phyloP scores from a whole-genome alignment of 805 yeast species.

The Candida coquimbonensis region DNA sequence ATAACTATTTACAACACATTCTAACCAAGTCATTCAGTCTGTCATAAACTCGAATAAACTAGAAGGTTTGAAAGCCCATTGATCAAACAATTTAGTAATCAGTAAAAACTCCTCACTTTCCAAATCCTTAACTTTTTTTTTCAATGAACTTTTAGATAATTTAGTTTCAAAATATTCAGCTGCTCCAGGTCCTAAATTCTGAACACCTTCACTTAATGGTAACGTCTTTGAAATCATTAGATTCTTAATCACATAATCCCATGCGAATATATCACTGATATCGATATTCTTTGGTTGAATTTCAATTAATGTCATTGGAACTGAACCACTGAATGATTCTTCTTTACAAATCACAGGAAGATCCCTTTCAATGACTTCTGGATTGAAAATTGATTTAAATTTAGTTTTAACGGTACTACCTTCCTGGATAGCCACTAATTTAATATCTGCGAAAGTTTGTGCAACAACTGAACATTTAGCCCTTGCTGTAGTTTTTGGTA shows the following conservation, averaged over 20 bases:
- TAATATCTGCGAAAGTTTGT: conserved; percentile 55
- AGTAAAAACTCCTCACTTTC: conserved; percentile 46
- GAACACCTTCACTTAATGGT: conserved; percentile 39
- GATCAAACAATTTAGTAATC: conserved; percentile 45
- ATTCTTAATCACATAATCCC: conserved; percentile 63
- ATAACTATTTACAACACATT: background rate
- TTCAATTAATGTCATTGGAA: conserved; percentile 41
- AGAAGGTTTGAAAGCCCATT: conserved; percentile 90
- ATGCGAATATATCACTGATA: conserved; percentile 41
- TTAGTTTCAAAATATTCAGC: conserved; percentile 38
- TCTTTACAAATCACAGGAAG: conserved; percentile 27
- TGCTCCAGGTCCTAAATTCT: conserved; percentile 79
- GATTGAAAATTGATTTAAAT: conserved; percentile 14
- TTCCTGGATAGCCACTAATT: conserved; percentile 45
- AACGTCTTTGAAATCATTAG: conserved; percentile 42
- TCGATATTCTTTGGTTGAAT: conserved; percentile 39
- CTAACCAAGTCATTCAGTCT: too few relatives aligned
- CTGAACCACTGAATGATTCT: conserved; percentile 22
- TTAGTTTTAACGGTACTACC: conserved; percentile 3
- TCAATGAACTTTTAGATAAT: conserved; percentile 30
- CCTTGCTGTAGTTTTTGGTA: conserved; percentile 43
- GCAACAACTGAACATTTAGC: conserved; percentile 58
- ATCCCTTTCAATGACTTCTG: conserved; percentile 13
- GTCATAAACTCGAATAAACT: conserved; percentile 23
- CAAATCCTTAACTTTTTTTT: conserved; percentile 41